Conservation (phyloP, 331 rosid genomes). For the Dryas integrifolia region DNA sequence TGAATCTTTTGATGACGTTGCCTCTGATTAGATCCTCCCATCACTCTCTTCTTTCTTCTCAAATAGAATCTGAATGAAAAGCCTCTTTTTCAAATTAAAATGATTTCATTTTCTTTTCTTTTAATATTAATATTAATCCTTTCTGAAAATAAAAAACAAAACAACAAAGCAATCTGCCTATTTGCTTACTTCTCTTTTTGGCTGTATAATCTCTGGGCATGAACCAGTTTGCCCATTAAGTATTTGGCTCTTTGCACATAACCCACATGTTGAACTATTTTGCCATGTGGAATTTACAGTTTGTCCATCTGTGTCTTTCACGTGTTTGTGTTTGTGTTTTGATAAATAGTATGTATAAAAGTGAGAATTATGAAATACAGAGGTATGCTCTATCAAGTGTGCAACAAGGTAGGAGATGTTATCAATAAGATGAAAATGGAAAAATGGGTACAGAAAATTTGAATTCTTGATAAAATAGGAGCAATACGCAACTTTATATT, state of each 20-base stretch:
- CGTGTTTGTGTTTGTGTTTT: not conserved
- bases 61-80: constrained; percentile 58
- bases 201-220: not conserved
- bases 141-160: not conserved
- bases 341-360: no score
- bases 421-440: not conserved
- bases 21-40: constrained; percentile 61
- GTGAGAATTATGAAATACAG: no score
- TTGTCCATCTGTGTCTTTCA: not conserved
- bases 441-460: not conserved
- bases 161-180: not conserved
- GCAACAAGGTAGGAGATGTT: not conserved
- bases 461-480: not conserved
- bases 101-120: not conserved
- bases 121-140: no score
- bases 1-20: constrained; percentile 52
- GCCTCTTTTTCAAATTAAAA: constrained; percentile 25
- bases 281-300: not conserved
- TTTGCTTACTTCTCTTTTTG: not conserved
- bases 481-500: not conserved
- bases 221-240: not conserved
- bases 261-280: not conserved
- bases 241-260: not conserved
- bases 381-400: no score
- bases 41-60: constrained; percentile 29